Base-by-base conservation (phyloP, 23 red algal species). In the Gracilaria caudata region DNA sequence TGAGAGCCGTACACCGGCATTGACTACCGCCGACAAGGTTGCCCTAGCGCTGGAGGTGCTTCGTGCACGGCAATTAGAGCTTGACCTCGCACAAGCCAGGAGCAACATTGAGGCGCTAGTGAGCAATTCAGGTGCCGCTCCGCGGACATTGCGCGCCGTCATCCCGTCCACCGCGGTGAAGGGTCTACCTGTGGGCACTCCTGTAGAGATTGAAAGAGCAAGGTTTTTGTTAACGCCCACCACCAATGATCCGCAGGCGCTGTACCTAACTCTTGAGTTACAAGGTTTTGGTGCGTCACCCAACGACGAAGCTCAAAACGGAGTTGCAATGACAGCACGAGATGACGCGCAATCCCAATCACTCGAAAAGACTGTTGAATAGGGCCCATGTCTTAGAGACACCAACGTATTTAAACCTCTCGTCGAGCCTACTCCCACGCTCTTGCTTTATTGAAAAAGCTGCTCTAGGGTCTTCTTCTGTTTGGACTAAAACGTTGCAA, bases 11-110 rank as follows among this genome's bases (percentile, higher is more conserved):
- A 37, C 66, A 56, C 63, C 63, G 47, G 77, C 77, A 0, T 45
- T 86, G n/a, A 73, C 82, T 30, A 86, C 59, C 43, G 39, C 82
- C 25, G 82, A 86, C 32, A 86, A 86, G 47, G 82, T 86, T 12
- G 82, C 82, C 33, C 66, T 86, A 23, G 82, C 82, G 58, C 82
- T 86, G 63, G 82, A 86, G 34, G 82, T 86, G 0, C 65, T 86
- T 49, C 82, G 82, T 10, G 82, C 82, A 37, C 82, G 82, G 1
- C 82, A 86, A 73, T 68, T 86, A 47, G 82, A 86, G 35, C 82
- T 86, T 20, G 82, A 86, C 82, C 59, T 86, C 26, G 82, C 82
- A 20, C 82, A 86, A 49, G 82, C 82, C n/a, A 35, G 82, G 20
- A 75, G 65, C 64, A 86, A 86, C 44, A 86, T 86, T 33, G 61